Base-by-base conservation (phyloP, 352 stramenopile species). In the Phytophthora vignae region DNA sequence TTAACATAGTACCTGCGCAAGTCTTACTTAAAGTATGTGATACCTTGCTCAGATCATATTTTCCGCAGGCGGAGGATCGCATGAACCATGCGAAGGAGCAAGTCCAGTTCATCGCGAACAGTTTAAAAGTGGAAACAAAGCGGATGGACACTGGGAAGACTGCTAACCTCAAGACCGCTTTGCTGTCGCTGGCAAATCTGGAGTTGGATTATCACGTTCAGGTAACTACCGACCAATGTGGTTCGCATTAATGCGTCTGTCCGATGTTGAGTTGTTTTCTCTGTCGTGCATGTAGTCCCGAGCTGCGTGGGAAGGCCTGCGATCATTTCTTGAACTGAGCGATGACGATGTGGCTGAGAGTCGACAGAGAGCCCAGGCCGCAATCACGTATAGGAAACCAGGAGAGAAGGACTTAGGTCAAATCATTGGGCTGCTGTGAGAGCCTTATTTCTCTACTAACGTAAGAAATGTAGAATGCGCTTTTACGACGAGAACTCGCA, bases 51-150 rank as follows among this genome's bases (percentile, higher is more conserved):
- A 44, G 12, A 17, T 44, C 15, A 44, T 54, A 25, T 36, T 75
- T 40, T 17, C 19, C 5, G 3, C 17, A 94, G 87, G 90, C 90
- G 2, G 90, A 96, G 74, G 90, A 95, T 52, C 81, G 88, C 17
- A 95, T 96, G 88, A 96, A 96, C 56, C 77, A 91, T 29, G 90
- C 90, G 6, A 90, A 90, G 49, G 88, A 96, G 58, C 90, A 96
- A 81, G 90, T 96, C 21, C 82, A 94, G 19, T 96, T 96, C 58
- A 96, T 96, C 40, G 88, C 90, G 12, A 91, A 86, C 40, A 96
- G 90, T 62, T 67, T 96, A 14, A 96, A 96, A 53, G 82, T 95
- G 6, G 90, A 96, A 73, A 88, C 87, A 4, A 93, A 84, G 67
- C 80, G 87, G 19, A 92, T 96, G 83, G 88, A 95, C 64, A 91